phyloP scores from a whole-genome alignment of 2,329 filamentous ascomycete genomes.

The Sarocladium oryzae region DNA sequence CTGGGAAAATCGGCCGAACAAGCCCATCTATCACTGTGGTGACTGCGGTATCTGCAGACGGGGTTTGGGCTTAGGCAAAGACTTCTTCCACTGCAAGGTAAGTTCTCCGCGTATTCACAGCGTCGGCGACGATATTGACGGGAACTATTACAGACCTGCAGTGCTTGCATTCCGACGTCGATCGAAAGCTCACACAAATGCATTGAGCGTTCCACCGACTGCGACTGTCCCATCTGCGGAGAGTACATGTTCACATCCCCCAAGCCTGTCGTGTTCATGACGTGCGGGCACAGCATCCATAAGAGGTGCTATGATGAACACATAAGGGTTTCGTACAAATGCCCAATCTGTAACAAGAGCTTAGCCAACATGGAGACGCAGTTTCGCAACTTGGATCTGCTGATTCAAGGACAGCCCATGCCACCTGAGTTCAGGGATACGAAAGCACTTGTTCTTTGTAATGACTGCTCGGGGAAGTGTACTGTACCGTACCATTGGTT shows the following conservation, averaged over 20 bases:
- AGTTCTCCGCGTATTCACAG: too few relatives aligned
- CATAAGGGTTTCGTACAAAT: slow-evolving; percentile 87
- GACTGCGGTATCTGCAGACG: slow-evolving; percentile 95
- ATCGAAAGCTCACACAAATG: slow-evolving; percentile 84
- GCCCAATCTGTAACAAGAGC: slow-evolving; percentile 92
- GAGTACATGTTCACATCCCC: slow-evolving; percentile 95
- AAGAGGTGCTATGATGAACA: slow-evolving; percentile 82
- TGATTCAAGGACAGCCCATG: slow-evolving; percentile 88
- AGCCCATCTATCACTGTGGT: slow-evolving; percentile 90
- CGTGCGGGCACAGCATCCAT: slow-evolving; percentile 94
- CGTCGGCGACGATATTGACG: too few relatives aligned
- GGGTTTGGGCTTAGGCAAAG: slow-evolving; percentile 85
- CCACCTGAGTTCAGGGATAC: slow-evolving; percentile 74
- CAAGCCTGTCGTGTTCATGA: slow-evolving; percentile 84
- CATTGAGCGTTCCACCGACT: slow-evolving; percentile 89
- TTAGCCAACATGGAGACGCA: slow-evolving; percentile 97
- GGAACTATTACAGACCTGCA: slow-evolving; percentile 70
- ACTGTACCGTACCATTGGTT: slow-evolving; percentile 91
- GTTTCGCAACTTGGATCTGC: slow-evolving; percentile 83
- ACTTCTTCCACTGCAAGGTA: slow-evolving; percentile 98
- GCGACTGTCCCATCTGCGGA: slow-evolving; percentile 92
- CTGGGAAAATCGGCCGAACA: slow-evolving; percentile 89
- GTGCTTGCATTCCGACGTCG: slow-evolving; percentile 87
- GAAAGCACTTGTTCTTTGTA: slow-evolving; percentile 80
- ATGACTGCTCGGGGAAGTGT: slow-evolving; percentile 87